Conservation (phyloP, 2,329 filamentous ascomycete genomes). For the Diplodia sapinea region DNA sequence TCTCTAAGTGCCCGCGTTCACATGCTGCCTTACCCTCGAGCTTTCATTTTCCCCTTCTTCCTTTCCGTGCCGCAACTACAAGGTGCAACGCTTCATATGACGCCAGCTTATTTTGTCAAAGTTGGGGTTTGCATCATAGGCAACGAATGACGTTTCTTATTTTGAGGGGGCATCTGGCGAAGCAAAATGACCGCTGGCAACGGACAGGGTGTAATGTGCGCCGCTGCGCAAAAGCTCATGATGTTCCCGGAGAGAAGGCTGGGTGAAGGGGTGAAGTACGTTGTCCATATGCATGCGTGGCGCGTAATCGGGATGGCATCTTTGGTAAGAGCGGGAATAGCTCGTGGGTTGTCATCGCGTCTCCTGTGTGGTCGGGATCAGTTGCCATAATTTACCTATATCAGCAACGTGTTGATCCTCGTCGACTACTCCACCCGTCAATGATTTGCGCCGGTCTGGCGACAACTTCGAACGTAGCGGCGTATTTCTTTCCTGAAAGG, state of each 20-base stretch:
- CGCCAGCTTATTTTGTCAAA: too few relatives aligned
- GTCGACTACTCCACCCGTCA: neutral
- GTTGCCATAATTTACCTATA: neutral
- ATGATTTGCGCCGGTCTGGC: too few relatives aligned
- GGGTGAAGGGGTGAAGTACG: too few relatives aligned
- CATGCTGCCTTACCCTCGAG: neutral
- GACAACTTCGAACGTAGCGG: slow-evolving; percentile 25
- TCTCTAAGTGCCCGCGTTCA: neutral
- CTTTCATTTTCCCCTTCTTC: neutral
- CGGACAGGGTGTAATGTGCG: too few relatives aligned
- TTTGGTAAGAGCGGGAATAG: neutral
- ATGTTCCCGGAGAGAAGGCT: too few relatives aligned
- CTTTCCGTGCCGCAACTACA: neutral
- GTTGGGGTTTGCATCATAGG: too few relatives aligned
- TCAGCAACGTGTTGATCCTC: slow-evolving; percentile 8
- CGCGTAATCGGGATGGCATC: neutral
- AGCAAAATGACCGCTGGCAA: too few relatives aligned
- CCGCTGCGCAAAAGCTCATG: too few relatives aligned
- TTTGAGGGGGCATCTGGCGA: too few relatives aligned
- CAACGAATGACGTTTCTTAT: too few relatives aligned
- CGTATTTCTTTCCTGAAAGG: slow-evolving; percentile 11
- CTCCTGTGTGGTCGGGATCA: neutral
- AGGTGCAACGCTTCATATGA: neutral
- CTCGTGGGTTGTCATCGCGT: neutral
- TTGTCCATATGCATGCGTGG: too few relatives aligned